Percentiles rank a stretch among this genome's conserved stretches.
These are phyloP conservation scores for Citrullus colocynthis DNA, from an alignment of 306 rosid species.

Conservation along the genomic window DNA sequence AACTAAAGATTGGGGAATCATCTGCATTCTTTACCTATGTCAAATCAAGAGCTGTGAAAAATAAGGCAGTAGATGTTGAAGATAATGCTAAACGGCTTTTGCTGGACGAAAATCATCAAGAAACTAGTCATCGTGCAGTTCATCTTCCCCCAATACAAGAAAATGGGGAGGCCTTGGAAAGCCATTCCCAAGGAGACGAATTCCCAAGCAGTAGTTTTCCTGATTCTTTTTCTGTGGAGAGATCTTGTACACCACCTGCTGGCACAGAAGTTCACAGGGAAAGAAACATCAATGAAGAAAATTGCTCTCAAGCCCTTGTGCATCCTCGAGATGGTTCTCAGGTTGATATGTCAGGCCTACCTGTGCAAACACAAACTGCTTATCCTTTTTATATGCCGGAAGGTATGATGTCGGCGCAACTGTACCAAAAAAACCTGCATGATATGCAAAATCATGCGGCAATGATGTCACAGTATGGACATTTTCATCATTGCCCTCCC, in stretches of 20 bases:
- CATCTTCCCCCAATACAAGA: slow-evolving; percentile 24
- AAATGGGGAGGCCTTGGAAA: slow-evolving; percentile 52
- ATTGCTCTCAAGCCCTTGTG: slow-evolving; percentile 10
- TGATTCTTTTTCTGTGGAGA: slow-evolving; percentile 72
- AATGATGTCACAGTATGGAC: slow-evolving; percentile 55
- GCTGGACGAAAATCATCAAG: slow-evolving; percentile 30
- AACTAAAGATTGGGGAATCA: slow-evolving; percentile 83
- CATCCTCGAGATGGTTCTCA: slow-evolving; percentile 24
- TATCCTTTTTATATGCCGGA: slow-evolving; percentile 67
- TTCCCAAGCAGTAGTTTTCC: slow-evolving; percentile 61
- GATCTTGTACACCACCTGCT: slow-evolving; percentile 63
- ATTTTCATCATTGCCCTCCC: slow-evolving; percentile 53
- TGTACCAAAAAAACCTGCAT: slow-evolving; percentile 59
- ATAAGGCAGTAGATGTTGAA: slow-evolving; percentile 17
- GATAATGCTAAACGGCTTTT: slow-evolving; percentile 11
- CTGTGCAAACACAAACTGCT: slow-evolving; percentile 32
- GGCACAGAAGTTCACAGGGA: slow-evolving; percentile 43
- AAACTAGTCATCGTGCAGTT: slow-evolving; percentile 24
- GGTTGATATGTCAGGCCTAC: slow-evolving; percentile 33
- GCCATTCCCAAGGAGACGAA: slow-evolving; percentile 50
- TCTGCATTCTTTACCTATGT: slow-evolving; percentile 91
- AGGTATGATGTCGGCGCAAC: slow-evolving; percentile 56
- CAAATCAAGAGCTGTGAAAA: slow-evolving; percentile 35
- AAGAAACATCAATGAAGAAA: slow-evolving; percentile 31
- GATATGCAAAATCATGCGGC: slow-evolving; percentile 55